Evolutionary conservation across 805 yeast species (phyloP).

Genomic region (Metschnikowia sp.): DNA sequence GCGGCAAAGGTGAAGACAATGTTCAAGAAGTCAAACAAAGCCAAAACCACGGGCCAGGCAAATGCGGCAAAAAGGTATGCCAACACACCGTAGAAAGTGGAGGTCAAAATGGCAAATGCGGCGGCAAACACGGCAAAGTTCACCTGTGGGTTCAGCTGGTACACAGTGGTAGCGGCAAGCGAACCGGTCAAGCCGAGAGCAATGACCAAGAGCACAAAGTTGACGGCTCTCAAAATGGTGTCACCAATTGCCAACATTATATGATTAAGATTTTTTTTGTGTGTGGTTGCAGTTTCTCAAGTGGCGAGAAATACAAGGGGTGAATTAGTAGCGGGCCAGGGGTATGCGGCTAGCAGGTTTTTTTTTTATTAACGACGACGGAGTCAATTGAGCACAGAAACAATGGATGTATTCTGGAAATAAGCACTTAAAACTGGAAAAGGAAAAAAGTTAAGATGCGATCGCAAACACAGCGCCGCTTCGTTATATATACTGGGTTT

Average conservation of each 20-base stretch:
- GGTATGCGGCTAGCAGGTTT: not conserved
- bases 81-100: slow-evolving; percentile 70
- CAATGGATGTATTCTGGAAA: not conserved
- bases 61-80: slow-evolving; percentile 76
- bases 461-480: slow-evolving; percentile 4
- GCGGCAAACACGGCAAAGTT: slow-evolving; percentile 86
- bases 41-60: slow-evolving; percentile 83
- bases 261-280: not conserved
- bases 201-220: slow-evolving; percentile 73
- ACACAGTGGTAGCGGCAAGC: slow-evolving; percentile 61
- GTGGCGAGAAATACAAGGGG: too few species aligned
- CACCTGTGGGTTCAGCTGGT: slow-evolving; percentile 69
- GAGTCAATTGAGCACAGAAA: slow-evolving; percentile 5
- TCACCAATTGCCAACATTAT: slow-evolving; percentile 70
- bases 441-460: slow-evolving; percentile 1
- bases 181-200: slow-evolving; percentile 86
- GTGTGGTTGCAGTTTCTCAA: not conserved
- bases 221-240: slow-evolving; percentile 65
- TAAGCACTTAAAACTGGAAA: slow-evolving; percentile 1
- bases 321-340: too few species aligned
- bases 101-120: slow-evolving; percentile 79
- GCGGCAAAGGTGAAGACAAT: slow-evolving; percentile 90
- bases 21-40: slow-evolving; percentile 80
- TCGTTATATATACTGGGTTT: slow-evolving; percentile 6
- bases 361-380: not conserved